A percentile compares a stretch with the other conserved stretches of the same genome.
phyloP scores from a whole-genome alignment of 192 early-diverging fungal genomes.

The Umbelopsis ramanniana region DNA sequence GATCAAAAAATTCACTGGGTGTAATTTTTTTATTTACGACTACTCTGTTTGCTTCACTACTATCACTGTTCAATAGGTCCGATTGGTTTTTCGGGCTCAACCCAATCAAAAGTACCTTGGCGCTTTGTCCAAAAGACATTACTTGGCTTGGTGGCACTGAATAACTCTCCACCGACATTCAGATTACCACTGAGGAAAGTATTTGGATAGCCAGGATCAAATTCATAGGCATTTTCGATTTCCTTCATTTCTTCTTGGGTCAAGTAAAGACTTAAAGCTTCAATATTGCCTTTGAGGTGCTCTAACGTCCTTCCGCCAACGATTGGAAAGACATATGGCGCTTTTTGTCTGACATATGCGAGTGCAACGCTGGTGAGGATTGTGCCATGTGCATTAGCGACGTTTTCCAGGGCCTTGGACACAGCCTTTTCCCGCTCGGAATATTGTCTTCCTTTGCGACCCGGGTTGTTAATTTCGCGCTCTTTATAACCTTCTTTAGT shows the following conservation, averaged over 20 bases:
- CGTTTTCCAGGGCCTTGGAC: background rate
- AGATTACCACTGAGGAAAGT: constrained; percentile 4
- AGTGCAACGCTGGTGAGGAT: background rate
- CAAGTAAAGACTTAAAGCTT: background rate
- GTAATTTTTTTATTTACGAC: no score
- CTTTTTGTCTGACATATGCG: constrained; percentile 2
- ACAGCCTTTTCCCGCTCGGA: background rate
- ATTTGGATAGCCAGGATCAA: constrained; percentile 5
- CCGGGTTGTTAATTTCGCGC: background rate
- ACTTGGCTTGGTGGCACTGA: background rate
- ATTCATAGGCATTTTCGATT: background rate
- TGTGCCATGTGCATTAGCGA: background rate
- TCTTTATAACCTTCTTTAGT: background rate
- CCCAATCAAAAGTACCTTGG: background rate
- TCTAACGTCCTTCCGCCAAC: constrained; percentile 8
- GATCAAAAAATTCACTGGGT: no score
- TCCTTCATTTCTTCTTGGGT: background rate
- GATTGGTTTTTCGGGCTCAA: background rate
- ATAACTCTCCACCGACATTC: background rate
- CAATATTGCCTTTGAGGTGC: background rate
- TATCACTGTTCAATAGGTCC: background rate
- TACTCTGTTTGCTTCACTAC: no score
- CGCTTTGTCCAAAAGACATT: background rate
- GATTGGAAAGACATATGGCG: constrained; percentile 14
- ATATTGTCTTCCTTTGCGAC: background rate